Base-by-base conservation (phyloP, 306 rosid genomes). In the Glycyrrhiza uralensis region DNA sequence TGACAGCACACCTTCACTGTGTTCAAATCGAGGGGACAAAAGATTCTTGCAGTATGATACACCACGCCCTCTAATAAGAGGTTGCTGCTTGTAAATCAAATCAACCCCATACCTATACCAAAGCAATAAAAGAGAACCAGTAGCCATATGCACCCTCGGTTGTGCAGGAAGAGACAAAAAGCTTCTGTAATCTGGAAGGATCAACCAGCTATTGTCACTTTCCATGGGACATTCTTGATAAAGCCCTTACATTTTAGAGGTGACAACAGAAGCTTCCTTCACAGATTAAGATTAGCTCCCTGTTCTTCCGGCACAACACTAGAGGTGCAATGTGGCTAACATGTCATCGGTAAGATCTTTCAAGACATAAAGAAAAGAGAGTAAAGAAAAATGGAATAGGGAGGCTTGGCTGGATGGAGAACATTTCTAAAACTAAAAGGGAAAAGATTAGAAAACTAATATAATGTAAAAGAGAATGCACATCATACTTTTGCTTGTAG, bases 41-140 rank as follows among this genome's bases (percentile, higher is more conserved):
- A 94, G 96, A 81, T 94, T 94, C 89, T 94, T 94, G 86, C 99
- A 94, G 83, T 94, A 91, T 18, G 99, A 94, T 66, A 94, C 99
- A 77, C 99, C 99, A 5, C 97, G 96, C 70, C 95, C 99, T 82
- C 96, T 88, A 69, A 94, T 87, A 30, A 94, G 84, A 46, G 97
- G 99, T 71, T 91, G 97, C 64, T 86, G 87, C 87, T 94, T 94
- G 88, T 91, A 88, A 13, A 79, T 73, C 82, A 94, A 76, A 70
- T 89, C 88, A 81, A 94, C 99, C 50, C 99, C 99, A 81, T 94
- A 94, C 87, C 99, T 94, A 84, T 72, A 78, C 54, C 35, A 69
- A 45, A 75, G 23, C 74, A 59, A 75, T 67, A 62, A 28, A 65
- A 65, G 51, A 71, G 36, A 84, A 81, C 74, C 67, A 81, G 82